Evolutionary conservation across 371 early-diverging fungal species (phyloP), one percentile per base, ranked within the genome.

Genomic region (Blastocladiella emersonii): DNA sequence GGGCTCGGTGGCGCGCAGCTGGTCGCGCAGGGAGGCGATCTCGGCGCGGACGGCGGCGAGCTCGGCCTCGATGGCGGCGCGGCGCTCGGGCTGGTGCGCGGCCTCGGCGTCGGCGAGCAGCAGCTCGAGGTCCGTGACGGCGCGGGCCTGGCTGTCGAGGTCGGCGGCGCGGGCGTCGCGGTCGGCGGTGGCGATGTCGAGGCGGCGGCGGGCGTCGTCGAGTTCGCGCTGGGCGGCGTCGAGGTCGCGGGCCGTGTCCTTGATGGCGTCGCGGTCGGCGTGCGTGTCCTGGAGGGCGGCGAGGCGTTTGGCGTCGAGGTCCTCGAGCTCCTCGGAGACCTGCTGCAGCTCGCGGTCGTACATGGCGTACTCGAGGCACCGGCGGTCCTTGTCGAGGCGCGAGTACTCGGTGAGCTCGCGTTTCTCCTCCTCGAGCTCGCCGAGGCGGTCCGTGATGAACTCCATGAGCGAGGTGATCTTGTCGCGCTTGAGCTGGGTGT

Each of bases 401-500:
- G 93, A 90, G 70, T 81, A 96, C 67, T 90, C 76, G 59, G 85
- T 81, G 51, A 98, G 70, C 69, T 97, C 95, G 34, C 87, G 85
- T 66, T 95, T 95, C 71, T 98, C 99, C 32, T 87, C 82, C 66
- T 98, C 93, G 27, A 98, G 81, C 70, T 94, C 94, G 21, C 71
- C 72, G 56, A 96, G 72, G 48, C 96, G 82, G 63, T 93, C 92
- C 48, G 98, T 83, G 61, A 99, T 93, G 64, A 86, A 88, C 0
- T 79, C 76, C 44, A 98, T 68, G 27, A 95, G 83, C 65, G 92
- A 92, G 21, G 86, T 81, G 63, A 98, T 98, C 76, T 98, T 97
- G 10, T 74, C 66, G 32, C 89, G 84, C 70, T 94, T 96, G 34
- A 79, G 69, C 45, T 93, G 92, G 84, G 72, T 59, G 25, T 98